Conservation (phyloP, 2,329 filamentous ascomycete genomes). For the Arthroderma sp. region DNA sequence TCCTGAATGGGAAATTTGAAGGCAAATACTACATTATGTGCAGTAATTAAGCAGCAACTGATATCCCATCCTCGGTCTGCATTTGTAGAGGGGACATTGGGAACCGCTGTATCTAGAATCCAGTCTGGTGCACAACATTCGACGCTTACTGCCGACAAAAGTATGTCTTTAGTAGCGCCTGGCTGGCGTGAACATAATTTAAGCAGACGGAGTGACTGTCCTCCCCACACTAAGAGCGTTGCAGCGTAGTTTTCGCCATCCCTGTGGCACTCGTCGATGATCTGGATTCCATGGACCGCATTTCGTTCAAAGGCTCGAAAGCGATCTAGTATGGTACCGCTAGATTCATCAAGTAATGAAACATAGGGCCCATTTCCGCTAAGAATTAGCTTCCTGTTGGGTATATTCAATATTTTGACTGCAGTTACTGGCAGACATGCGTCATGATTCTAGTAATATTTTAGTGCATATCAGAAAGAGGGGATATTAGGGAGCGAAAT, state of each 20-base stretch:
- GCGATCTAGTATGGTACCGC: slow-evolving; percentile 21
- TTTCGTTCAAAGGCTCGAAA: slow-evolving; percentile 27
- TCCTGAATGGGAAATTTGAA: slow-evolving; percentile 25
- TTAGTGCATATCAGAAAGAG: neutral
- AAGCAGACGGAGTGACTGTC: slow-evolving; percentile 41
- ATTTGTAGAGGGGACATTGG: slow-evolving; percentile 24
- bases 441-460: slow-evolving; percentile 26
- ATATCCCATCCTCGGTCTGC: slow-evolving; percentile 19
- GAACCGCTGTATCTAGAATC: slow-evolving; percentile 58
- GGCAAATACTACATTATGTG: slow-evolving; percentile 68
- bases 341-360: slow-evolving; percentile 24
- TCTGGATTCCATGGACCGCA: slow-evolving; percentile 29
- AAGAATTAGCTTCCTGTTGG: slow-evolving; percentile 23
- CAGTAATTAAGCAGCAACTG: slow-evolving; percentile 57
- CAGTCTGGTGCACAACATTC: slow-evolving; percentile 54
- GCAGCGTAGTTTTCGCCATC: slow-evolving; percentile 12
- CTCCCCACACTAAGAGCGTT: slow-evolving; percentile 56
- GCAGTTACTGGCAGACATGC: slow-evolving; percentile 35
- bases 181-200: slow-evolving; percentile 16
- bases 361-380: slow-evolving; percentile 31
- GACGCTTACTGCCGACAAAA: slow-evolving; percentile 22
- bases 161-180: slow-evolving; percentile 12
- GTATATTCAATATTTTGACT: slow-evolving; percentile 24
- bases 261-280: slow-evolving; percentile 14
- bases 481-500: neutral